Base-by-base conservation (phyloP, 2,329 filamentous ascomycete genomes). In the Neonectria hederae region DNA sequence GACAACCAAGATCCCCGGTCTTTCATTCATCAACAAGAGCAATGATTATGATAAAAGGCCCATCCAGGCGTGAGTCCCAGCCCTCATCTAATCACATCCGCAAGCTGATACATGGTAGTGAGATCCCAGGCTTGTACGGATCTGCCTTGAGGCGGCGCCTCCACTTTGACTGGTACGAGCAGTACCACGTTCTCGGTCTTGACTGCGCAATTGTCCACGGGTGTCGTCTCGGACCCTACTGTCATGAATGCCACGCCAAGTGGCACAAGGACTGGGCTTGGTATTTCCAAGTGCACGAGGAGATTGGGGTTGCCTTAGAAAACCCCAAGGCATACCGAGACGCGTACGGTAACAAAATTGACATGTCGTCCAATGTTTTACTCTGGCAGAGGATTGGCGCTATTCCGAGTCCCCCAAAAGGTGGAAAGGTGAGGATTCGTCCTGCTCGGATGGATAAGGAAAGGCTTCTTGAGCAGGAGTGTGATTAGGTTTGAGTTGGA, bases 91-190 rank as follows among this genome's bases (percentile, higher is more conserved):
- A 26, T 32, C 6, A 55, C 66, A 11, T 9, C 40, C 40, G 0
- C 13, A 1, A 13, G 52, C 63, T 69, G 42, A 72, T 32, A 46
- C 21, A 35, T 35, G 38, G 30, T 19, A 66, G 64, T 43, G 71
- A 73, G 30, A 69, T 72, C 14, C 63, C 71, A 4, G 63, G 54
- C 24, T 26, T 71, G 5, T 64, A 66, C 28, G 55, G 66, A 26
- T 69, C 71, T 9, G 49, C 57, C 4, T 19, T 48, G 26, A 60
- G 64, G 35, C 35, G 61, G 5, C 61, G 71, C 9, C 48, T 52
- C 2, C 54, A 68, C 28, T 62, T 68, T 57, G 68, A 66, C 35
- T 73, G 71, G 71, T 72, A 69, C 11, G 71, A 73, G 40, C 69
- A 73, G 54, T 65, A 45, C 19, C 71, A 73, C 43, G 9, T 7